Percentiles rank a stretch among this genome's conserved stretches.
phyloP scores from a whole-genome alignment of 2,329 filamentous ascomycete species.

The Fusarium armeniacum region DNA sequence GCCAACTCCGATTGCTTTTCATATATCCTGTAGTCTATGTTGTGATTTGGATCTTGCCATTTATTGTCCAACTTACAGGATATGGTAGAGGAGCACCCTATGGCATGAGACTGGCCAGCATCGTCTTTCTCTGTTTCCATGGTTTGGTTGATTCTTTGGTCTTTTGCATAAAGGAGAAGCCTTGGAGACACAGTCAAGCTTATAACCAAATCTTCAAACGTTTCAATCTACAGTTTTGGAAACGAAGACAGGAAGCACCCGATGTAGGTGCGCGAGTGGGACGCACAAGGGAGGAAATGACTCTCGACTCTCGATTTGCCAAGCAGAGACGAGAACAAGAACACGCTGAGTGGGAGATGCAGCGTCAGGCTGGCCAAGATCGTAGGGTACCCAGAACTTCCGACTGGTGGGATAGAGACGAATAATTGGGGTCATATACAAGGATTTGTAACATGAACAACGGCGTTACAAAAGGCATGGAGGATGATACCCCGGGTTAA shows the following conservation, averaged over 20 bases:
- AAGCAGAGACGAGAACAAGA: slow-evolving; percentile 64
- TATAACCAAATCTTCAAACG: slow-evolving; percentile 33
- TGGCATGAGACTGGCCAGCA: slow-evolving; percentile 66
- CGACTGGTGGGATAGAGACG: slow-evolving; percentile 53
- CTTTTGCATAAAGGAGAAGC: slow-evolving; percentile 78
- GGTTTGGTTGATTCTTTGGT: slow-evolving; percentile 77
- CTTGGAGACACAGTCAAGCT: slow-evolving; percentile 65
- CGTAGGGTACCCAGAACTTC: slow-evolving; percentile 32
- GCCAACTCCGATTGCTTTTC: slow-evolving; percentile 79
- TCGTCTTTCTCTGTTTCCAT: slow-evolving; percentile 73
- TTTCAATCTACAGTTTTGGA: slow-evolving; percentile 36
- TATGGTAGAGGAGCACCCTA: slow-evolving; percentile 62
- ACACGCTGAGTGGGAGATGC: slow-evolving; percentile 54
- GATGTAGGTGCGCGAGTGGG: slow-evolving; percentile 53
- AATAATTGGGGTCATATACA: slow-evolving; percentile 6
- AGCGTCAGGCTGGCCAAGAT: slow-evolving; percentile 11
- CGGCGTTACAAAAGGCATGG: neutral
- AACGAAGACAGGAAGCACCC: slow-evolving; percentile 4
- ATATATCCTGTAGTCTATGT: slow-evolving; percentile 82
- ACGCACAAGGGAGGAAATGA: slow-evolving; percentile 66
- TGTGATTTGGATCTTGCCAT: slow-evolving; percentile 79
- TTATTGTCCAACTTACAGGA: slow-evolving; percentile 71
- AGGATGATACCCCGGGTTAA: slow-evolving; percentile 42
- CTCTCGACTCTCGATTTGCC: slow-evolving; percentile 64
- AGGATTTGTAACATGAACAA: neutral